phyloP scores from a whole-genome alignment of 2,329 filamentous ascomycete species.

The Trichoderma asperellum region DNA sequence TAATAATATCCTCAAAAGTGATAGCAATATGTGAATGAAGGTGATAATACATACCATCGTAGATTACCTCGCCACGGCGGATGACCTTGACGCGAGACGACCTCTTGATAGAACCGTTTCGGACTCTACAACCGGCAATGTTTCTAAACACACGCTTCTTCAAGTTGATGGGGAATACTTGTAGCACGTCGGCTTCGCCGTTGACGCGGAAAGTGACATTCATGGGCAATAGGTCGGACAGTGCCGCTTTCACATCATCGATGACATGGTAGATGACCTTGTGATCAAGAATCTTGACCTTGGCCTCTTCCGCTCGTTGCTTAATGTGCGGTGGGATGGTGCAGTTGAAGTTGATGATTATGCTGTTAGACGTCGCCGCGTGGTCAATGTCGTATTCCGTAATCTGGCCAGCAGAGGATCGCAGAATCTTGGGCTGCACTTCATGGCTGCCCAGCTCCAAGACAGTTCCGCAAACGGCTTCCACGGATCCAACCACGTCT shows the following conservation, averaged over 20 bases:
- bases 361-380: slow-evolving; percentile 73
- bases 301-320: slow-evolving; percentile 68
- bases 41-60: slow-evolving; percentile 70
- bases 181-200: slow-evolving; percentile 84
- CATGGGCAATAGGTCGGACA: slow-evolving; percentile 72
- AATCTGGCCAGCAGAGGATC: slow-evolving; percentile 76
- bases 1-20: not conserved
- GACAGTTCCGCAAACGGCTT: slow-evolving; percentile 81
- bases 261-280: slow-evolving; percentile 83
- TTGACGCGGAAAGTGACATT: slow-evolving; percentile 70
- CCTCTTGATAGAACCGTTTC: slow-evolving; percentile 74
- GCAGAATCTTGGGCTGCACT: slow-evolving; percentile 75
- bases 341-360: slow-evolving; percentile 87
- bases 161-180: slow-evolving; percentile 82
- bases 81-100: slow-evolving; percentile 71
- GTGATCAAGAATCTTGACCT: slow-evolving; percentile 80
- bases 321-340: slow-evolving; percentile 68
- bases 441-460: slow-evolving; percentile 82
- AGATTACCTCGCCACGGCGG: slow-evolving; percentile 70
- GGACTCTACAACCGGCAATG: slow-evolving; percentile 85
- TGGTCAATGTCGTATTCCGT: slow-evolving; percentile 88
- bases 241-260: slow-evolving; percentile 69
- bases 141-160: slow-evolving; percentile 71
- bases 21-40: not conserved
- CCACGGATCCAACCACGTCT: slow-evolving; percentile 91